Conservation (phyloP, 805 yeast species). For the Metschnikowia lunata region DNA sequence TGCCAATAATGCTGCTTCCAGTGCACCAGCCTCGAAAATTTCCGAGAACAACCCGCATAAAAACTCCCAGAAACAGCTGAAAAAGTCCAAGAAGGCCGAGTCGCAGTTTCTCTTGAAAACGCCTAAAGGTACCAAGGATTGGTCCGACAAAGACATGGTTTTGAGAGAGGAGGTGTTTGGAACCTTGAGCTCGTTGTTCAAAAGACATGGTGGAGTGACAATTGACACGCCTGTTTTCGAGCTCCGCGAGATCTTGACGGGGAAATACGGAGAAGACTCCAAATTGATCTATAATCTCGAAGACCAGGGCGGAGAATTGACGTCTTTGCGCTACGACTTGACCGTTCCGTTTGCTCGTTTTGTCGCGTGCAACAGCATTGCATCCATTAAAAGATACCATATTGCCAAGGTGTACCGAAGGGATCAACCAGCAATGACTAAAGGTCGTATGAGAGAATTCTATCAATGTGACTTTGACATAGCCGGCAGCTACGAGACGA, state of each 20-base stretch:
- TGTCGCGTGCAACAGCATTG: constrained; percentile 92
- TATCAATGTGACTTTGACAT: constrained; percentile 98
- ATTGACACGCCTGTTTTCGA: constrained; percentile 99
- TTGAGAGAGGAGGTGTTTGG: constrained; percentile 83
- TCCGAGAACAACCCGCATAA: constrained; percentile 1
- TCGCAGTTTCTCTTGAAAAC: constrained; percentile 77
- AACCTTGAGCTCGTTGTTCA: constrained; percentile 69
- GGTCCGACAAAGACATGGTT: constrained; percentile 98
- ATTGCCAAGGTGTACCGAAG: constrained; percentile 98
- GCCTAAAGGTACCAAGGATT: constrained; percentile 96
- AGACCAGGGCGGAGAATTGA: constrained; percentile 98
- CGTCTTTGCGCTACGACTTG: constrained; percentile 91
- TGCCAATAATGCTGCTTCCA: constrained; percentile 4
- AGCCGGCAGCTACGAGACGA: constrained; percentile 87
- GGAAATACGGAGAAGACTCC: constrained; percentile 98
- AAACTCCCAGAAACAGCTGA: constrained; percentile 11
- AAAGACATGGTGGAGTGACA: constrained; percentile 96
- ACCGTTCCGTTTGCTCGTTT: constrained; percentile 98
- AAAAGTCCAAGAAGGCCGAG: constrained; percentile 42
- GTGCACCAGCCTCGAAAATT: background rate
- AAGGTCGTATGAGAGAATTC: constrained; percentile 99
- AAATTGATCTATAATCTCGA: constrained; percentile 92
- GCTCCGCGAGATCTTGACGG: constrained; percentile 88
- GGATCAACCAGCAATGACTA: constrained; percentile 99
- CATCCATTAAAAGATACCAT: constrained; percentile 88